Percentiles rank a stretch among this genome's conserved stretches.
Evolutionary conservation across 768 basidiomycete genomes (phyloP).

Genomic region (Mrakia gelida): DNA sequence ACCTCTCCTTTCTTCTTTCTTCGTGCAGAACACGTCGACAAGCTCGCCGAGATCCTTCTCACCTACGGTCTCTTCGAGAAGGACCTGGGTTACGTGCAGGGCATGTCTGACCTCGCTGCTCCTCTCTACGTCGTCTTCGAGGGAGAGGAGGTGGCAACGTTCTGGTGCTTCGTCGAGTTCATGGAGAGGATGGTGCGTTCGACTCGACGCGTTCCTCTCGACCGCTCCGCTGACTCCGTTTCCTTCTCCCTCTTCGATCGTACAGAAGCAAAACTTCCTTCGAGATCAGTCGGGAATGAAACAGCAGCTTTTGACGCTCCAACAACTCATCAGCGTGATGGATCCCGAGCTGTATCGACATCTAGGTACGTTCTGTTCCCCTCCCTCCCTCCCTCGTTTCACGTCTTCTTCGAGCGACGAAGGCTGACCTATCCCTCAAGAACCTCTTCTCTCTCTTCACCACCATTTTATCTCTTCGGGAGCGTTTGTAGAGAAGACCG

Average conservation of each 20-base stretch:
- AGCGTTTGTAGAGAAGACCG: conserved; percentile 65
- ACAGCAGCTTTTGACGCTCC: conserved; percentile 79
- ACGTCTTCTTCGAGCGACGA: background rate
- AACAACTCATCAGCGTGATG: conserved; percentile 86
- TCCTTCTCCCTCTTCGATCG: background rate
- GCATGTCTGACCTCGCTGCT: conserved; percentile 94
- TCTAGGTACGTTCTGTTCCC: conserved; percentile 55
- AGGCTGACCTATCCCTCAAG: conserved; percentile 17
- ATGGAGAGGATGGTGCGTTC: conserved; percentile 79
- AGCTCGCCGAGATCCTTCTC: conserved; percentile 76
- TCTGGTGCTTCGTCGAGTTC: conserved; percentile 92
- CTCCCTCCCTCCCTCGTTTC: too few relatives aligned
- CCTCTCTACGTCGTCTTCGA: conserved; percentile 89
- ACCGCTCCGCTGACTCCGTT: background rate
- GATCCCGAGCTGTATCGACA: conserved; percentile 93
- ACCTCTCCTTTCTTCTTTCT: background rate
- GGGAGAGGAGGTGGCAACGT: conserved; percentile 82
- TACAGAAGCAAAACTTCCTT: conserved; percentile 86
- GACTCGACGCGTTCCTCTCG: conserved; percentile 44
- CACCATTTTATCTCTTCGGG: background rate
- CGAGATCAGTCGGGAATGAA: conserved; percentile 98
- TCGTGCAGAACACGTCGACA: conserved; percentile 62
- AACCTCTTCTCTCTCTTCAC: background rate
- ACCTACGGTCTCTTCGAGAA: conserved; percentile 89
- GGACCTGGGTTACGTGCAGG: conserved; percentile 92